Percentiles rank a stretch among this genome's conserved stretches.
Conservation (phyloP, 78 protist species). For the Dictyostelium intermedium region DNA sequence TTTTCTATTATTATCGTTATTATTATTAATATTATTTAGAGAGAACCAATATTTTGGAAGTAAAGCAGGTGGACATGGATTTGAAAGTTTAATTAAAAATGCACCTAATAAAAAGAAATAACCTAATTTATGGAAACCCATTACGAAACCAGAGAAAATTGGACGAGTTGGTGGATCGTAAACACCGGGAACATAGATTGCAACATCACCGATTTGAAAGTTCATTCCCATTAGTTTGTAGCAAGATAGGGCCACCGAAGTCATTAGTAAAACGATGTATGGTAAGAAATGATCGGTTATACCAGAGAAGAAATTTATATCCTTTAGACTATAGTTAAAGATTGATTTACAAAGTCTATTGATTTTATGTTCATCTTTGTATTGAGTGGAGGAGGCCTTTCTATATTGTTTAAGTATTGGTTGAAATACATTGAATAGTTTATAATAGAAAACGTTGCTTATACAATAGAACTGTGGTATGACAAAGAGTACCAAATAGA, state of each 20-base stretch:
- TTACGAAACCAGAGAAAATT: conserved; percentile 47
- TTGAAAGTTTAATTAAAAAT: conserved; percentile 43
- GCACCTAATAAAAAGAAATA: conserved; percentile 61
- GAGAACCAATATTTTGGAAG: not conserved
- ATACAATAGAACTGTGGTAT: conserved; percentile 69
- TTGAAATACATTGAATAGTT: conserved; percentile 28
- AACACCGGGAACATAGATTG: conserved; percentile 71
- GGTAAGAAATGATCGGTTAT: conserved; percentile 76
- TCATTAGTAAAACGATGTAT: conserved; percentile 14
- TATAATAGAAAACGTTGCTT: conserved; percentile 50
- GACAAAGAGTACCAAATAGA: conserved; percentile 36
- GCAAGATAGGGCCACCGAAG: conserved; percentile 26
- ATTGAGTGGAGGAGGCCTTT: not conserved
- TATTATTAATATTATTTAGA: not conserved
- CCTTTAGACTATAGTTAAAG: conserved; percentile 19
- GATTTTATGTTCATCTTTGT: not conserved
- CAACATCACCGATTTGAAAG: conserved; percentile 76
- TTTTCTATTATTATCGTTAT: not conserved
- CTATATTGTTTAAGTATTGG: conserved; percentile 25
- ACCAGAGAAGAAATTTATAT: conserved; percentile 44
- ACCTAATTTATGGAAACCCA: conserved; percentile 67
- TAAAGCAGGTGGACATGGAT: conserved; percentile 67
- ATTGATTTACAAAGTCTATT: not conserved
- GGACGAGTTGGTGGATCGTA: conserved; percentile 69
- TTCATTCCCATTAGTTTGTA: conserved; percentile 65